phyloP scores from a whole-genome alignment of 73 alveolate genomes.

The Tetrahymena malaccensis region DNA sequence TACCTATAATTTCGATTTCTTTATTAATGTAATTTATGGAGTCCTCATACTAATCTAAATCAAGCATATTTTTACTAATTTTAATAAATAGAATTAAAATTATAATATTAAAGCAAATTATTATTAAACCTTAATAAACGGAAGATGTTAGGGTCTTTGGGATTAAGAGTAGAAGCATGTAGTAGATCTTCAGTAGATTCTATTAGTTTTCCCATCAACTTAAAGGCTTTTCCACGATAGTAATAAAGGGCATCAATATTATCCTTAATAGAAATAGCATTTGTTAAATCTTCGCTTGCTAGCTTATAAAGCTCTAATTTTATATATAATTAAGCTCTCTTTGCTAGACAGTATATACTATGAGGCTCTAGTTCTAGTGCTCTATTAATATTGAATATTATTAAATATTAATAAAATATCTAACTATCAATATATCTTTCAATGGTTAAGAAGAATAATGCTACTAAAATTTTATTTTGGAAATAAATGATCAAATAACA shows the following conservation, averaged over 20 bases:
- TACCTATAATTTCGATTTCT: background rate
- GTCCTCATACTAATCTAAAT: background rate
- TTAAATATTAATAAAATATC: too few relatives aligned
- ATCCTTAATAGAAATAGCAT: background rate
- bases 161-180: background rate
- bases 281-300: background rate
- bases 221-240: background rate
- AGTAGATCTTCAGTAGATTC: background rate
- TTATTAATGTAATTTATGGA: background rate
- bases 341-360: background rate
- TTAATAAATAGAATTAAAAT: background rate
- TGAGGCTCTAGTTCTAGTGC: background rate
- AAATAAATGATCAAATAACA: too few relatives aligned
- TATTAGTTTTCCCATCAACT: background rate
- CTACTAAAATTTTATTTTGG: too few relatives aligned
- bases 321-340: background rate
- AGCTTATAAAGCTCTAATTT: background rate
- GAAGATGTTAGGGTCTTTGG: background rate
- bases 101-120: background rate
- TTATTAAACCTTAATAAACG: background rate
- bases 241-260: background rate
- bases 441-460: too few relatives aligned
- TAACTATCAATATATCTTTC: too few relatives aligned
- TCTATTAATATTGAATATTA: background rate
- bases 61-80: background rate